Evolutionary conservation across 1,139 yeast species (phyloP).

Genomic region (Nakaseomyces glabratus): DNA sequence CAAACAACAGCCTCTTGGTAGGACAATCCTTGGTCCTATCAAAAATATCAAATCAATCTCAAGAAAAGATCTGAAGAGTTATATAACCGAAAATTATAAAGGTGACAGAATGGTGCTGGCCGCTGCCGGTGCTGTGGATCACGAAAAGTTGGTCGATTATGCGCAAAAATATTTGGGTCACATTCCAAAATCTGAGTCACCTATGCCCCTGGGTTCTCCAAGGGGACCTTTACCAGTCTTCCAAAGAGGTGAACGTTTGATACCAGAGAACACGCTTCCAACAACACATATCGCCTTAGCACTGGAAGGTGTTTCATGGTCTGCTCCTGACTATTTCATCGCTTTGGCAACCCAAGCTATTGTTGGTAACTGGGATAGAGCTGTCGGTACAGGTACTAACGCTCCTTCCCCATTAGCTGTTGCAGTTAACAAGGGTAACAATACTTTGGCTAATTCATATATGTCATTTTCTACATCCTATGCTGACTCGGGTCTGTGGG

Average conservation of each 20-base stretch:
- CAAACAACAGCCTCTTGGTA: constrained; percentile 85
- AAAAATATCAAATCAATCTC: constrained; percentile 76
- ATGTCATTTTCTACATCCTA: constrained; percentile 96
- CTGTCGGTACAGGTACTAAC: constrained; percentile 66
- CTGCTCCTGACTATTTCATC: constrained; percentile 88
- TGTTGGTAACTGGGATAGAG: constrained; percentile 95
- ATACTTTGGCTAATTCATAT: constrained; percentile 73
- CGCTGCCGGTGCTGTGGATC: constrained; percentile 91
- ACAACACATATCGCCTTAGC: constrained; percentile 89
- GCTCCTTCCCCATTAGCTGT: constrained; percentile 73
- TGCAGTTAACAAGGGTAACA: constrained; percentile 44
- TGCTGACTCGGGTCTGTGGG: constrained; percentile 97
- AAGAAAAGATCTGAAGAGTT: constrained; percentile 64
- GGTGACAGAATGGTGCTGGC: constrained; percentile 97
- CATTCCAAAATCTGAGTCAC: constrained; percentile 48
- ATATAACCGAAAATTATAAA: constrained; percentile 78
- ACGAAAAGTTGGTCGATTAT: constrained; percentile 65
- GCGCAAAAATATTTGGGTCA: constrained; percentile 74
- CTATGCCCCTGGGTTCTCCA: constrained; percentile 64
- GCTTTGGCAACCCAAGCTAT: constrained; percentile 95
- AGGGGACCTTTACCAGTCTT: constrained; percentile 72
- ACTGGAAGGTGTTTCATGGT: constrained; percentile 98
- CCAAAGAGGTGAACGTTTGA: constrained; percentile 76
- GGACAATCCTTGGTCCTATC: constrained; percentile 95
- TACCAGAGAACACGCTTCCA: constrained; percentile 76